These are phyloP conservation scores for Blastocystis sp. DNA, from an alignment of 352 stramenopile genomes.

Conservation along the genomic window DNA sequence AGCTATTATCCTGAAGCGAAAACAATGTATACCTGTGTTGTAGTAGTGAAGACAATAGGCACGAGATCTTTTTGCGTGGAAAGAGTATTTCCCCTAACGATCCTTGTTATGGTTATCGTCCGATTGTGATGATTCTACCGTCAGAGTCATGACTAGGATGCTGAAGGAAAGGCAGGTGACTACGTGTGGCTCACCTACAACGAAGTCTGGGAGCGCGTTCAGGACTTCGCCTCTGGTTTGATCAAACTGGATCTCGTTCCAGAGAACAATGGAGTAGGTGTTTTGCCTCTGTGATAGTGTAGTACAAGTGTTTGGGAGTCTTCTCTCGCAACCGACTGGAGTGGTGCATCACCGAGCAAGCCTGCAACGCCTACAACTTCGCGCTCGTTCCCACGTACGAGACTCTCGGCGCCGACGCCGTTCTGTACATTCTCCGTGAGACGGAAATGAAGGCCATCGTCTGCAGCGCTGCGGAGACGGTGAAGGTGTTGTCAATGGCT, in stretches of 20 bases:
- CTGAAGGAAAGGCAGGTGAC: slow-evolving; percentile 4
- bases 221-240: slow-evolving; percentile 24
- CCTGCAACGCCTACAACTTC: slow-evolving; percentile 23
- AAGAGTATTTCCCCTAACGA: neutral
- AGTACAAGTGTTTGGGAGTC: neutral
- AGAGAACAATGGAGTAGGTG: neutral
- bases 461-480: neutral
- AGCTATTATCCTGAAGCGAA: slow-evolving; percentile 24
- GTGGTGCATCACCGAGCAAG: slow-evolving; percentile 29
- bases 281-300: neutral
- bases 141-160: neutral
- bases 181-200: slow-evolving; percentile 30
- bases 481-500: slow-evolving; percentile 16
- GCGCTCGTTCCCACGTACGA: slow-evolving; percentile 37
- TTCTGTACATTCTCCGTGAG: slow-evolving; percentile 21
- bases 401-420: slow-evolving; percentile 9
- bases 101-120: slow-evolving; percentile 41
- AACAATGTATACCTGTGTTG: slow-evolving; percentile 21
- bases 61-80: slow-evolving; percentile 24
- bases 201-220: slow-evolving; percentile 37
- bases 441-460: slow-evolving; percentile 48
- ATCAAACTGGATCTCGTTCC: slow-evolving; percentile 48
- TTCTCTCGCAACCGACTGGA: slow-evolving; percentile 32
- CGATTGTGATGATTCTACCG: neutral
- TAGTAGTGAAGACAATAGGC: neutral